phyloP scores from a whole-genome alignment of 2,329 filamentous ascomycete species.

The Aspergillus niger region DNA sequence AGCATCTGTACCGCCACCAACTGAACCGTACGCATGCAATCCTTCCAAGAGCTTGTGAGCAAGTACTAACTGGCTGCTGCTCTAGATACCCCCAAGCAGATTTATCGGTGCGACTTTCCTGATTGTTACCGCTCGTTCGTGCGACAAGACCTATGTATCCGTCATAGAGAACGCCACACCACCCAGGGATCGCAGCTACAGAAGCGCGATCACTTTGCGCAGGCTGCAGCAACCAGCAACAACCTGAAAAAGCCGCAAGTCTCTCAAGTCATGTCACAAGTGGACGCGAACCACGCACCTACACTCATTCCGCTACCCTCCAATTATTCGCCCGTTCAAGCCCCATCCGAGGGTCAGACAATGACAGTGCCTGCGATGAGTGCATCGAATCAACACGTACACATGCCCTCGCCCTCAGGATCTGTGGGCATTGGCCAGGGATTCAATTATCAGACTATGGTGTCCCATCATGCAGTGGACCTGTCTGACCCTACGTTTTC shows the following conservation, averaged over 20 bases:
- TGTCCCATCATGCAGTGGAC: slow-evolving; percentile 27
- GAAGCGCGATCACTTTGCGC: slow-evolving; percentile 50
- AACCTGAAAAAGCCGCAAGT: slow-evolving; percentile 10
- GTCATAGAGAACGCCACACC: slow-evolving; percentile 78
- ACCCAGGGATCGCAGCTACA: slow-evolving; percentile 59
- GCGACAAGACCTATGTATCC: slow-evolving; percentile 85
- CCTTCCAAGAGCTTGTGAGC: slow-evolving; percentile 4
- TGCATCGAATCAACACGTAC: slow-evolving; percentile 10
- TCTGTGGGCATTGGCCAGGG: slow-evolving; percentile 26
- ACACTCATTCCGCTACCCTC: slow-evolving; percentile 15
- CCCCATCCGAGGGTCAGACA: slow-evolving; percentile 7
- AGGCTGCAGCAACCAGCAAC: slow-evolving; percentile 28
- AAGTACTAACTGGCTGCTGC: slow-evolving; percentile 12
- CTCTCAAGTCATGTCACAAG: slow-evolving; percentile 16
- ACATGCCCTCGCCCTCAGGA: slow-evolving; percentile 32
- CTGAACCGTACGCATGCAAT: slow-evolving; percentile 70
- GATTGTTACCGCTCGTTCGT: slow-evolving; percentile 91
- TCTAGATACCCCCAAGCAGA: slow-evolving; percentile 86
- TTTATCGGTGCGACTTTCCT: slow-evolving; percentile 89
- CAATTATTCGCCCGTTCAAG: slow-evolving; percentile 8
- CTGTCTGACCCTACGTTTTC: slow-evolving; percentile 28
- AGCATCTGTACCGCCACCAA: slow-evolving; percentile 95
- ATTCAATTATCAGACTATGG: slow-evolving; percentile 29
- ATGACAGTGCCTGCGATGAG: slow-evolving; percentile 16
- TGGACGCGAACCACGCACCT: slow-evolving; percentile 6